Percentiles rank a stretch among this genome's conserved stretches.
Evolutionary conservation across 495 filamentous ascomycete species (phyloP).

Genomic region (Polyplosphaeria fusca): DNA sequence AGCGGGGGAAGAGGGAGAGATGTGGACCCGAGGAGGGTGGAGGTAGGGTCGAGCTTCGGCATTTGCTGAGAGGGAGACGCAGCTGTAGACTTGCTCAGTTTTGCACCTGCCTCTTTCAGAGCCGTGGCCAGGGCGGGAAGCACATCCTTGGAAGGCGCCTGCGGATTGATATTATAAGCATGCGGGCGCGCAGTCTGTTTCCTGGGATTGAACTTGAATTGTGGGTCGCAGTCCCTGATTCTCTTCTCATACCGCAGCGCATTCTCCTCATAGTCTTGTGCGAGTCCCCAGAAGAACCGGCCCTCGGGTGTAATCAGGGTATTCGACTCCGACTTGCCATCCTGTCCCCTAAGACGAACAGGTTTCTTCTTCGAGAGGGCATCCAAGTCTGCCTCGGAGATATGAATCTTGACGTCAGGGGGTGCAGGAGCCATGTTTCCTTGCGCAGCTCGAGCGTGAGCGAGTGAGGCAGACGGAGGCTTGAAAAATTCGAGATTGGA

Average conservation of each 20-base stretch:
- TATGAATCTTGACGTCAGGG: conserved; percentile 34
- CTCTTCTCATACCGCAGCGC: conserved; percentile 71
- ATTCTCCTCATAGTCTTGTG: conserved; percentile 68
- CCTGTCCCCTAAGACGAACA: conserved; percentile 41
- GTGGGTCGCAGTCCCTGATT: conserved; percentile 38
- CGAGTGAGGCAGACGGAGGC: conserved; percentile 47
- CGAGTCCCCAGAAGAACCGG: conserved; percentile 71
- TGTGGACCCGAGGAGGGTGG: conserved; percentile 11
- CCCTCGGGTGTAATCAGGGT: conserved; percentile 77
- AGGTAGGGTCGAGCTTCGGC: conserved; percentile 13
- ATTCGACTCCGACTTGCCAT: conserved; percentile 39
- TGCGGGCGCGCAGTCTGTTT: conserved; percentile 10
- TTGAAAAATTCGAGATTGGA: conserved; percentile 56
- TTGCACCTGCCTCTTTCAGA: conserved; percentile 29
- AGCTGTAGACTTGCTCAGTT: conserved; percentile 20
- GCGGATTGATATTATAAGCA: not conserved
- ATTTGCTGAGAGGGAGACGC: conserved; percentile 7
- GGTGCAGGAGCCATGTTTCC: not conserved
- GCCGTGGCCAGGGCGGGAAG: conserved; percentile 29
- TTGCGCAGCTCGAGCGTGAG: conserved; percentile 19
- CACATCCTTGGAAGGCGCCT: conserved; percentile 22
- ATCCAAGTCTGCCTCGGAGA: conserved; percentile 35
- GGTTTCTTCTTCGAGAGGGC: conserved; percentile 43
- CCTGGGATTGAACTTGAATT: conserved; percentile 13
- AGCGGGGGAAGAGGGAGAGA: conserved; percentile 13